Evolutionary conservation across 345 rosid genomes (phyloP).

Genomic region (Corymbia maculata): DNA sequence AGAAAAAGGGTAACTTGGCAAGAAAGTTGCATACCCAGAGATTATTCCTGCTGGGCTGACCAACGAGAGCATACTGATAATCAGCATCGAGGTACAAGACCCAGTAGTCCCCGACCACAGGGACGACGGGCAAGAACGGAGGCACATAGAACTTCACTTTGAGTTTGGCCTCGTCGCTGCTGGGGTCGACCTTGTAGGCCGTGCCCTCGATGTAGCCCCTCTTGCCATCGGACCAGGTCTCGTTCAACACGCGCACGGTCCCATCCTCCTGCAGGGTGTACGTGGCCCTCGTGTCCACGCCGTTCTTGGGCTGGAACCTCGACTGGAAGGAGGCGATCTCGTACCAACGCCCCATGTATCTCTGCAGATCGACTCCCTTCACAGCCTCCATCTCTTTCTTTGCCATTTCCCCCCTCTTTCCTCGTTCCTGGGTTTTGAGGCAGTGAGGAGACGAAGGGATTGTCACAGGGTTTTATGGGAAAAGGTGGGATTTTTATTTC

Average conservation of each 20-base stretch:
- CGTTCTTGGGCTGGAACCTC: slow-evolving; percentile 57
- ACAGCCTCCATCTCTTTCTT: slow-evolving; percentile 63
- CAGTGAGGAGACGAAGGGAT: not conserved
- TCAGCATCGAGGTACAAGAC: slow-evolving; percentile 53
- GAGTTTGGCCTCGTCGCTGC: slow-evolving; percentile 74
- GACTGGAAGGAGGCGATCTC: slow-evolving; percentile 87
- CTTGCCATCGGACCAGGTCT: slow-evolving; percentile 71
- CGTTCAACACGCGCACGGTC: slow-evolving; percentile 64
- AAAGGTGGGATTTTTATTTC: not conserved
- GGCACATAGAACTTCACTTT: slow-evolving; percentile 84
- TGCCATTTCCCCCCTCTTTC: slow-evolving; percentile 1
- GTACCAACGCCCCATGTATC: slow-evolving; percentile 93
- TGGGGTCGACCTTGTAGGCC: slow-evolving; percentile 66
- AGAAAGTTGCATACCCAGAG: slow-evolving; percentile 49
- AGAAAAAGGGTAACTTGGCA: not conserved
- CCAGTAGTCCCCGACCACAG: slow-evolving; percentile 83
- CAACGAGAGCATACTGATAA: slow-evolving; percentile 53
- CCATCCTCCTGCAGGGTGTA: slow-evolving; percentile 64
- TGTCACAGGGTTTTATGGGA: not conserved
- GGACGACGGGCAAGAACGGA: slow-evolving; percentile 73
- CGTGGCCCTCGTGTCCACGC: slow-evolving; percentile 70
- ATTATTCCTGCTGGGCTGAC: slow-evolving; percentile 55
- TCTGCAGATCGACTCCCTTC: slow-evolving; percentile 38
- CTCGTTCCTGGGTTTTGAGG: not conserved
- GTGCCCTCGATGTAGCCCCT: slow-evolving; percentile 51